These are phyloP conservation scores for Amanita rimosa DNA, from an alignment of 768 basidiomycete genomes.

Conservation along the genomic window DNA sequence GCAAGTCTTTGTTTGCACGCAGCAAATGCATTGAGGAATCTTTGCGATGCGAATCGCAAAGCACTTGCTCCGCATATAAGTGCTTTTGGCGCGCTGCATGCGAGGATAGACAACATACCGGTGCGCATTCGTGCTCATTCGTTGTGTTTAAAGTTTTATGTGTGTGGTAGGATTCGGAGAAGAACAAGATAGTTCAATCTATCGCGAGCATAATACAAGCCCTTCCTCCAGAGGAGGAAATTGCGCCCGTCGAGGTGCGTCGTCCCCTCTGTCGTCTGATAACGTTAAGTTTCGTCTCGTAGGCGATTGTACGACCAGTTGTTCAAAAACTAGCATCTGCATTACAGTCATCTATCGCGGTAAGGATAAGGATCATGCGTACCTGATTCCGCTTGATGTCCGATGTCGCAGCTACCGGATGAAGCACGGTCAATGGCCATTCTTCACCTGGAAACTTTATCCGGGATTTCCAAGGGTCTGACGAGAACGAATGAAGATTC, in stretches of 20 bases:
- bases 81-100: slow-evolving; percentile 79
- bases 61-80: slow-evolving; percentile 75
- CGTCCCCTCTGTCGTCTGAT: background rate
- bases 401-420: slow-evolving; percentile 44
- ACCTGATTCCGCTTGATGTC: background rate
- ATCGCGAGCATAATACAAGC: slow-evolving; percentile 93
- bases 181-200: slow-evolving; percentile 82
- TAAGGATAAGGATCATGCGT: slow-evolving; percentile 16
- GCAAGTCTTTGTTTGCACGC: slow-evolving; percentile 55
- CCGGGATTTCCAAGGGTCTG: slow-evolving; percentile 81
- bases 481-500: slow-evolving; percentile 67
- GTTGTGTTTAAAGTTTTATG: slow-evolving; percentile 2
- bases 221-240: slow-evolving; percentile 64
- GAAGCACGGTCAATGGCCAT: slow-evolving; percentile 58
- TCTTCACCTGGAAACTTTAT: slow-evolving; percentile 67
- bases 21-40: slow-evolving; percentile 70
- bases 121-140: slow-evolving; percentile 27
- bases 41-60: slow-evolving; percentile 85
- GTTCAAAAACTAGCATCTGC: slow-evolving; percentile 57
- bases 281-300: background rate
- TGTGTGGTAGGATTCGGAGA: slow-evolving; percentile 59
- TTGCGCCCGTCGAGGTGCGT: slow-evolving; percentile 64
- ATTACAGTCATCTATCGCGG: slow-evolving; percentile 41
- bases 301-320: slow-evolving; percentile 73
- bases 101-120: slow-evolving; percentile 60